Evolutionary conservation across 225 moss, liverwort and hornwort species (phyloP).

Genomic region (Sphagnum tenellum): DNA sequence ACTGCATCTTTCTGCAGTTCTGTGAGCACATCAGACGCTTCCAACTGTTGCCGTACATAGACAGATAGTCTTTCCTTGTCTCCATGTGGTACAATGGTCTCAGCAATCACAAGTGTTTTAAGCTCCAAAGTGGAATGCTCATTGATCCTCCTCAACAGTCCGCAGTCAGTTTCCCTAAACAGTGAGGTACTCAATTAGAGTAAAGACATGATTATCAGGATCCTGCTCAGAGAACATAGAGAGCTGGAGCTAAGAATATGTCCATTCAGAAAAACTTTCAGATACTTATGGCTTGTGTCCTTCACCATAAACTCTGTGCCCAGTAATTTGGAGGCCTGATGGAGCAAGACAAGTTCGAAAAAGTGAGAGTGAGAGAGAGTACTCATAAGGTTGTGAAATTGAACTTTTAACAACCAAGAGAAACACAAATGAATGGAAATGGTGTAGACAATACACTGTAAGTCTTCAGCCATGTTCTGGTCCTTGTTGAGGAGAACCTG

Average conservation of each 20-base stretch:
- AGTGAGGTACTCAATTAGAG: too few relatives aligned
- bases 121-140: conserved; percentile 63
- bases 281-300: too few relatives aligned
- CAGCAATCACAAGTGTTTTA: conserved; percentile 65
- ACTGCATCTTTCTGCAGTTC: conserved; percentile 43
- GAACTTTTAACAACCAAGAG: too few relatives aligned
- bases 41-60: conserved; percentile 54
- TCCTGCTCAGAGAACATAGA: too few relatives aligned
- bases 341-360: too few relatives aligned
- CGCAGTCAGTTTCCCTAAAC: conserved; percentile 53
- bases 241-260: too few relatives aligned
- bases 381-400: too few relatives aligned
- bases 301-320: too few relatives aligned
- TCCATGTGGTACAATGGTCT: conserved; percentile 57
- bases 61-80: conserved; percentile 39
- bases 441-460: conserved; percentile 24
- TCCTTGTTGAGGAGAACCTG: conserved; percentile 49
- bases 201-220: too few relatives aligned
- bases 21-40: conserved; percentile 53
- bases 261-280: too few relatives aligned
- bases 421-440: neutral
- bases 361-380: too few relatives aligned
- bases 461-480: conserved; percentile 37
- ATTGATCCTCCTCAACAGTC: conserved; percentile 51
- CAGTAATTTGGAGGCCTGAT: too few relatives aligned